These are phyloP conservation scores for Anthostomella pinea DNA, from an alignment of 2,329 filamentous ascomycete genomes.

Conservation along the genomic window DNA sequence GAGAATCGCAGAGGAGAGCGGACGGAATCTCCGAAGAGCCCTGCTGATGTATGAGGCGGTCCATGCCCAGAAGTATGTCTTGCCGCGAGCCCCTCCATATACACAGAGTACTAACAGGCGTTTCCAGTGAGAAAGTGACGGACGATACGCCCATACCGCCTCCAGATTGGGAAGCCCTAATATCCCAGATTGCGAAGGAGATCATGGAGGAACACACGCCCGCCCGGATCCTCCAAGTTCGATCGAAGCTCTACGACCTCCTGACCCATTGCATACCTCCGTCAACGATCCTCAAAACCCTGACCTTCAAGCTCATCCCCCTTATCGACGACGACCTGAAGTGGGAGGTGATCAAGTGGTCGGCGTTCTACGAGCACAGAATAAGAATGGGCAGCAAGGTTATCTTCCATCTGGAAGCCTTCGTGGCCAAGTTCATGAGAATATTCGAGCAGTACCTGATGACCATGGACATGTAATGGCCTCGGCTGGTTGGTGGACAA, in stretches of 20 bases:
- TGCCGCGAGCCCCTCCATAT: not conserved
- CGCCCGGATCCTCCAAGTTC: constrained; percentile 78
- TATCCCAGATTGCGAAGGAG: constrained; percentile 84
- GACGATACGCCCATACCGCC: constrained; percentile 88
- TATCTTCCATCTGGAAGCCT: constrained; percentile 97
- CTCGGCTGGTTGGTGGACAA: too few relatives aligned
- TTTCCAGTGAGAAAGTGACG: constrained; percentile 76
- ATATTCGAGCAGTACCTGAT: constrained; percentile 88
- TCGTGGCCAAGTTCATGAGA: constrained; percentile 98
- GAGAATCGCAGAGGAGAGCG: constrained; percentile 86
- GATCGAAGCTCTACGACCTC: constrained; percentile 94
- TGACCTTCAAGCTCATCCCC: constrained; percentile 88
- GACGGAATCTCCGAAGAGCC: constrained; percentile 83
- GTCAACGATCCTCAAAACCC: constrained; percentile 88
- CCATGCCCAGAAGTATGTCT: constrained; percentile 86
- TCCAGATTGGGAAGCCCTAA: constrained; percentile 94
- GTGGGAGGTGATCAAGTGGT: constrained; percentile 90
- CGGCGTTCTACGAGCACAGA: constrained; percentile 94
- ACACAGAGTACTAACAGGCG: constrained; percentile 31
- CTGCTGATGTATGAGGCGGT: constrained; percentile 96
- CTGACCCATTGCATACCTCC: constrained; percentile 96
- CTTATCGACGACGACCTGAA: constrained; percentile 88
- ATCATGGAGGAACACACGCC: constrained; percentile 94
- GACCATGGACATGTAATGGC: constrained; percentile 69
- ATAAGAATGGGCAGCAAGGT: constrained; percentile 91